Evolutionary conservation across 2,329 filamentous ascomycete genomes (phyloP), one percentile per base, ranked within the genome.

Genomic region (Pseudogymnoascus sp.): DNA sequence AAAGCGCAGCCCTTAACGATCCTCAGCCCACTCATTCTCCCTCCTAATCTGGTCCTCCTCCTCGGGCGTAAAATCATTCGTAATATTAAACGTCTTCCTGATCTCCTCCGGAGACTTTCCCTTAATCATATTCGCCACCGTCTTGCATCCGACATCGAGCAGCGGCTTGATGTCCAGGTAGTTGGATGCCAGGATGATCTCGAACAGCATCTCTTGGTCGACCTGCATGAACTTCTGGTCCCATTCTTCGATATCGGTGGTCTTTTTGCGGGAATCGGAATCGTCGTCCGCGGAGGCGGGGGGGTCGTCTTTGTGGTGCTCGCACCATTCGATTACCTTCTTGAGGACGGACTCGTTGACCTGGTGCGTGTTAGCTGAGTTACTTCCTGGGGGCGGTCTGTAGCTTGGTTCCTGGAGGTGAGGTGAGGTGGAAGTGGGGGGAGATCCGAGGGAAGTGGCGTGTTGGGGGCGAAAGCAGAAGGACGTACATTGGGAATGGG

Each of bases 191-290:
- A 99, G 83, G 70, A 99, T 99, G 73, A 99, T 97, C 81, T 99
- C 94, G 69, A 99, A 99, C 1, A 99, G 85, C 94, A 99, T 97
- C 79, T 99, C 94, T 74, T 99, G 94, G 75, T 99, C 94, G 15
- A 99, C 94, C 78, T 97, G 93, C 94, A 99, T 97, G 77, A 97
- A 99, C 79, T 99, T 99, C 77, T 97, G 93, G 71, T 99, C 94
- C 94, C 94, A 99, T 78, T 99, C 94, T 64, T 97, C 94, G 68
- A 99, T 99, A 71, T 99, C 94, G 55, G 94, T 97, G 1, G 92
- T 96, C 85, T 96, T 97, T 83, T 97, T 97, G 70, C 94, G 91
- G 59, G 88, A 92, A 71, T 97, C 93, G 65, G 89, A 89, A 71
- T 99, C 92, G 64, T 96, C 94, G 66, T 97, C 93, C 71, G 86